Evolutionary conservation across 331 rosid species (phyloP), one percentile per base, ranked within the genome.

Genomic region (Cydonia oblonga): DNA sequence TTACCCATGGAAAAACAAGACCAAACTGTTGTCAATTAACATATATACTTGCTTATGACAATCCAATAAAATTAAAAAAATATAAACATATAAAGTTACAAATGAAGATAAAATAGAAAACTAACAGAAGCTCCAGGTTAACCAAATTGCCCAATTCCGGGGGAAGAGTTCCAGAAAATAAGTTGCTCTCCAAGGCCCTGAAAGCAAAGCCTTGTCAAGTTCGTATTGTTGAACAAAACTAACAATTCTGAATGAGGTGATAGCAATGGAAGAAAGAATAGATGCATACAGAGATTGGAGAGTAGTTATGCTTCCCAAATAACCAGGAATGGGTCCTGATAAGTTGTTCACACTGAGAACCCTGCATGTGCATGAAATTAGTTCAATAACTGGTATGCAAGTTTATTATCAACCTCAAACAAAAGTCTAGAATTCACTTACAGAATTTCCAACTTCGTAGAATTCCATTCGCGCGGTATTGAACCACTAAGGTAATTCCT

Each of bases 381-480:
- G 38, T 52, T 24, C 44, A 51, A 14, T 25, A n/a, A 40, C 10
- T 10, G 46, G 15, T 9, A 22, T 7, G 10, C 26, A 13, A 3
- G 26, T 56, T 0, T 26, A 26, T 0, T 2, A 25, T 26, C 11
- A 65, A 75, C 28, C 20, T 58, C 56, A 78, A 60, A 58, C 13
- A 44, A 19, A 30, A 80, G 57, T 40, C 32, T 22, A 28, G 10
- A 49, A 75, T n/a, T 10, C 53, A 46, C 61, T 74, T 69, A 81
- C 82, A 81, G 76, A 53, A 28, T 10, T 64, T 77, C 82, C 79
- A 81, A 59, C 65, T 77, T 24, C 4, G 14, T 33, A 49, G 76
- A 81, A 73, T 76, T 71, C 85, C 82, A 81, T 73, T 81, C 85
- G 0, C 15, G 69, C 4, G 82, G 85, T 64, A 81, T 77, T 15